Evolutionary conservation across 2,329 filamentous ascomycete genomes (phyloP).

Genomic region (Monosporascus sp.): DNA sequence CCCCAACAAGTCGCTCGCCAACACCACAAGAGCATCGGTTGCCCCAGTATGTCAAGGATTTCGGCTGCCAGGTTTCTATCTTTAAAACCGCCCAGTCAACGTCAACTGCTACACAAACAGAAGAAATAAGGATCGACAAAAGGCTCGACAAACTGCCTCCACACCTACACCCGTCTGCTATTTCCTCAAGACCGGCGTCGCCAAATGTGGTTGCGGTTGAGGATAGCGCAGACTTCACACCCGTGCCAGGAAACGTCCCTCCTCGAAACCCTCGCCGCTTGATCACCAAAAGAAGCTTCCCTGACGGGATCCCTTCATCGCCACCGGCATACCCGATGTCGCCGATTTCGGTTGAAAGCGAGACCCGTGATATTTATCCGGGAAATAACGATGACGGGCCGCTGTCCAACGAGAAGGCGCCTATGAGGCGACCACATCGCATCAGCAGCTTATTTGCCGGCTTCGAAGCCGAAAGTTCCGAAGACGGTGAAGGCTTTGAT

Average conservation of each 20-base stretch:
- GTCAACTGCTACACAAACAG: constrained; percentile 68
- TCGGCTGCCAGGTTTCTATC: constrained; percentile 71
- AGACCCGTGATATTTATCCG: constrained; percentile 62
- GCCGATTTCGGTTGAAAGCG: constrained; percentile 23
- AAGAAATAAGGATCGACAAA: constrained; percentile 80
- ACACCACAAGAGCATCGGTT: constrained; percentile 70
- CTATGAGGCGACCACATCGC: constrained; percentile 64
- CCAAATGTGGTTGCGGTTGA: constrained; percentile 35
- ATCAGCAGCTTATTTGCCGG: constrained; percentile 84
- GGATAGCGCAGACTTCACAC: constrained; percentile 40
- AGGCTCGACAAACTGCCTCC: constrained; percentile 68
- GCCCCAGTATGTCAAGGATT: constrained; percentile 77
- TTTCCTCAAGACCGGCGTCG: constrained; percentile 56
- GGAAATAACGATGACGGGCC: constrained; percentile 79
- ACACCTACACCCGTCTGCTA: constrained; percentile 73
- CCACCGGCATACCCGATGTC: constrained; percentile 31
- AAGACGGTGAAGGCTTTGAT: constrained; percentile 58
- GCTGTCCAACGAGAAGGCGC: constrained; percentile 52
- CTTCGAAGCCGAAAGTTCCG: constrained; percentile 68
- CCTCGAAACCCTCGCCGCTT: constrained; percentile 57
- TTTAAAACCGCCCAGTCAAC: constrained; percentile 44
- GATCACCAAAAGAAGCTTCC: constrained; percentile 37
- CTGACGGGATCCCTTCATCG: constrained; percentile 44
- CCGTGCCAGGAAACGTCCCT: constrained; percentile 48
- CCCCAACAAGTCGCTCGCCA: constrained; percentile 75